phyloP scores from a whole-genome alignment of 352 stramenopile genomes.

The Aphanomyces stellatus region DNA sequence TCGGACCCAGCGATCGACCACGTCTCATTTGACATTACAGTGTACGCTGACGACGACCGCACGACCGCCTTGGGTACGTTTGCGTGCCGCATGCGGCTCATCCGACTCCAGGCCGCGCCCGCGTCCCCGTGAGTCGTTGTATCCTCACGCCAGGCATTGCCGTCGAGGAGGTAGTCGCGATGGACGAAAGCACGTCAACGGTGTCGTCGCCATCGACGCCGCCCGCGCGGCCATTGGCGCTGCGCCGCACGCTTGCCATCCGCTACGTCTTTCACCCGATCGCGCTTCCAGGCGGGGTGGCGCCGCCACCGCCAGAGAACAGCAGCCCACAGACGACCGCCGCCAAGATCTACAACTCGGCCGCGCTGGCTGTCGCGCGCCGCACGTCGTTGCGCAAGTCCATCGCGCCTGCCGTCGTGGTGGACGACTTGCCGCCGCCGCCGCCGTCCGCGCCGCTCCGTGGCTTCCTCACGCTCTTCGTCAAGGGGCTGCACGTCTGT shows the following conservation, averaged over 20 bases:
- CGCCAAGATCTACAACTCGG: constrained; percentile 3
- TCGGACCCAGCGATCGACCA: constrained; percentile 6
- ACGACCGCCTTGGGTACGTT: neutral
- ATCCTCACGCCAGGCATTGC: constrained; percentile 18
- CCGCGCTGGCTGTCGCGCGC: neutral
- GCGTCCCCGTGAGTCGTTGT: constrained; percentile 2
- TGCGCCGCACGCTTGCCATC: no score
- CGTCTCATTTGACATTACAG: constrained; percentile 13
- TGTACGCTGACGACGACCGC: neutral
- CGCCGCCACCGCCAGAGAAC: neutral
- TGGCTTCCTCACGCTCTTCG: constrained; percentile 16
- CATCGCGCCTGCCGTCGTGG: no score
- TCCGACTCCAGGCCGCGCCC: constrained; percentile 11
- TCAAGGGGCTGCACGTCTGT: constrained; percentile 29
- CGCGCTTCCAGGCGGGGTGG: neutral
- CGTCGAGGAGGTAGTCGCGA: neutral
- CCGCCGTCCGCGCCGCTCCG: neutral
- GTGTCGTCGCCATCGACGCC: neutral
- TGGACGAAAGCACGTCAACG: no score
- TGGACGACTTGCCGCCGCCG: neutral
- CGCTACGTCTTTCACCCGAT: constrained; percentile 23
- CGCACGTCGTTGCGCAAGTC: neutral
- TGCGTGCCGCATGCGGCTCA: neutral
- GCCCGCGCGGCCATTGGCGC: no score
- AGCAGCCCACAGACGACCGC: neutral